Evolutionary conservation across 306 rosid species (phyloP).

Genomic region (Gillenia trifoliata): DNA sequence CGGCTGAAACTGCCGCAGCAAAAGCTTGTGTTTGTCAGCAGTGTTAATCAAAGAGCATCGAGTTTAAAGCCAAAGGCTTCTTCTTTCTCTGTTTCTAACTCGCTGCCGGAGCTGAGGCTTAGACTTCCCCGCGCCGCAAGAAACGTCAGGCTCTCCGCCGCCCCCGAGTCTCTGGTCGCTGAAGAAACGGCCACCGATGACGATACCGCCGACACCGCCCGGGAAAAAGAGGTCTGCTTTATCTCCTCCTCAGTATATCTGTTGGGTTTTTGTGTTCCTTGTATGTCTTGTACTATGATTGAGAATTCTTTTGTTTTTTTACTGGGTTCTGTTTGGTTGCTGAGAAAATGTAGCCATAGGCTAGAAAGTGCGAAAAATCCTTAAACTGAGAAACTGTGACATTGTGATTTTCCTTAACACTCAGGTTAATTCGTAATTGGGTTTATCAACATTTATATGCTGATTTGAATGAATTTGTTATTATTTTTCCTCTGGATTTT

Average conservation of each 20-base stretch:
- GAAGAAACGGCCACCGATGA: slow-evolving; percentile 22
- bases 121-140: neutral
- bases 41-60: neutral
- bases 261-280: neutral
- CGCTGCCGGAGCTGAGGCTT: slow-evolving; percentile 10
- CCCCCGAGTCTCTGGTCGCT: slow-evolving; percentile 34
- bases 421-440: neutral
- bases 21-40: neutral
- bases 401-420: neutral
- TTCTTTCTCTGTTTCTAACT: slow-evolving; percentile 10
- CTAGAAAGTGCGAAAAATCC: no score
- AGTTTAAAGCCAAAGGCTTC: slow-evolving; percentile 14
- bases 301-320: neutral
- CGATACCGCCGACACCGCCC: slow-evolving; percentile 17
- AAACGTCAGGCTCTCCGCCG: slow-evolving; percentile 17
- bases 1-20: neutral
- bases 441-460: neutral
- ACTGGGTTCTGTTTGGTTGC: neutral
- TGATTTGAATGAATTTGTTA: neutral
- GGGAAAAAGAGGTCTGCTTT: slow-evolving; percentile 31
- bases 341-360: neutral
- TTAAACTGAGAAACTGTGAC: neutral
- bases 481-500: neutral
- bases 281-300: neutral
- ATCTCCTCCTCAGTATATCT: neutral